Percentiles rank a stretch among this genome's conserved stretches.
These are phyloP conservation scores for Pseudogymnoascus sp. DNA, from an alignment of 2,329 filamentous ascomycete genomes.

Conservation along the genomic window DNA sequence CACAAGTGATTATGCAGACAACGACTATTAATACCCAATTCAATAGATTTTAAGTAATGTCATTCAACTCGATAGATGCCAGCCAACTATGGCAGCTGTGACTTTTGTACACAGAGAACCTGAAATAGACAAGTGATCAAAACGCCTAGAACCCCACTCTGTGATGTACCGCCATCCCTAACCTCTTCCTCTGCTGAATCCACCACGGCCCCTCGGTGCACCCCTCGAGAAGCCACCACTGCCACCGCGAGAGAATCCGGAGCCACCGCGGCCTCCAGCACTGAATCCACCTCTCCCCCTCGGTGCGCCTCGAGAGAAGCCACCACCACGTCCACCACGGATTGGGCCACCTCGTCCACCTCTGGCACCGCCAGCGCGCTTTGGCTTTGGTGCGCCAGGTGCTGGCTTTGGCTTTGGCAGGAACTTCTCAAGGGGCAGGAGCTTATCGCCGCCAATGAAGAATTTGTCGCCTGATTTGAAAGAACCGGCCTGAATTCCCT, in stretches of 20 bases:
- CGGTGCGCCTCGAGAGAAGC: conserved; percentile 40
- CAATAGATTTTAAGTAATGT: conserved; percentile 6
- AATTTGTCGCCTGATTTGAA: conserved; percentile 98
- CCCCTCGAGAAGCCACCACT: conserved; percentile 24
- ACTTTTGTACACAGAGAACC: conserved; percentile 11
- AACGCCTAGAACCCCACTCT: conserved; percentile 9
- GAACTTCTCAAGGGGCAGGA: conserved; percentile 92
- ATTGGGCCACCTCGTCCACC: conserved; percentile 39
- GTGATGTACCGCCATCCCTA: not conserved
- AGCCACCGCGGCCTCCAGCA: conserved; percentile 36
- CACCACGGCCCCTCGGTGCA: conserved; percentile 19
- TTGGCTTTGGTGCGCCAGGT: conserved; percentile 61
- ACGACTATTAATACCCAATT: conserved; percentile 10
- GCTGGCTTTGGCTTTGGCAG: conserved; percentile 82
- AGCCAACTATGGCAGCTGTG: conserved; percentile 11
- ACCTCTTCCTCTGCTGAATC: conserved; percentile 29
- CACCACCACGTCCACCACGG: conserved; percentile 36
- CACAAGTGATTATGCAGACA: not conserved
- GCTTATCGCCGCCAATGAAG: conserved; percentile 90
- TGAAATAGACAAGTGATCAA: conserved; percentile 12
- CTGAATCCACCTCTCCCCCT: conserved; percentile 47
- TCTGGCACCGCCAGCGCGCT: conserved; percentile 59
- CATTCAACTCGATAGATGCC: conserved; percentile 9
- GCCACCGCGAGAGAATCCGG: conserved; percentile 36
- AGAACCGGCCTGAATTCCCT: conserved; percentile 88